Conservation (phyloP, 495 filamentous ascomycete species). For the Aspergillus biplanus region DNA sequence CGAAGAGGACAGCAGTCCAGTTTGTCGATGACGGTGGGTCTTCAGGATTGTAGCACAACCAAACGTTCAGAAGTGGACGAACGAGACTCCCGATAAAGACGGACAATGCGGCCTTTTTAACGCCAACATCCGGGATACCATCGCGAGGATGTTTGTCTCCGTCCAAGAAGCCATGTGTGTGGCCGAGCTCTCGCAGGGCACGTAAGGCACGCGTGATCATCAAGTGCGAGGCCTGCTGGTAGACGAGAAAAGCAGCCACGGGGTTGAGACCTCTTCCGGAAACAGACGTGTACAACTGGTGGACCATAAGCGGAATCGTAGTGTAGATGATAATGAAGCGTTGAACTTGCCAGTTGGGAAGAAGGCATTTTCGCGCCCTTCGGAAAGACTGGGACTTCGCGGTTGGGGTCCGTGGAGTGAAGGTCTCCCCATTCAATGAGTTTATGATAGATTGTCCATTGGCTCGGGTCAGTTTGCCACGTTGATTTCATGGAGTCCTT, state of each 20-base stretch:
- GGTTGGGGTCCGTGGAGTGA: conserved; percentile 34
- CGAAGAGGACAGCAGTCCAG: conserved; percentile 38
- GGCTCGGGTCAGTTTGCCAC: conserved; percentile 36
- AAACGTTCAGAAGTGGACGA: conserved; percentile 20
- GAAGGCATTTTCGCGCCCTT: conserved; percentile 37
- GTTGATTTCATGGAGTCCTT: conserved; percentile 50
- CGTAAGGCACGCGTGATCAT: conserved; percentile 36
- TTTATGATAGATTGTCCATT: conserved; percentile 40
- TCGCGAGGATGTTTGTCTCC: conserved; percentile 28
- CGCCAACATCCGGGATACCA: conserved; percentile 27
- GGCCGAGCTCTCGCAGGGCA: conserved; percentile 27
- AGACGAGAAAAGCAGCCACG: conserved; percentile 36
- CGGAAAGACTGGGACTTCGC: conserved; percentile 37
- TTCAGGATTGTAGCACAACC: conserved; percentile 21
- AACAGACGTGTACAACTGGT: conserved; percentile 34
- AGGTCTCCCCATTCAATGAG: conserved; percentile 36
- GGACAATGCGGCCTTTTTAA: conserved; percentile 19
- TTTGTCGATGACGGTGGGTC: conserved; percentile 17
- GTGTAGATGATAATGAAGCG: conserved; percentile 42
- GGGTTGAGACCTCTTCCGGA: conserved; percentile 33
- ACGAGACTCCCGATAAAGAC: conserved; percentile 23
- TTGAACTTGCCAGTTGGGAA: conserved; percentile 41
- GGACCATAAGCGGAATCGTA: conserved; percentile 35
- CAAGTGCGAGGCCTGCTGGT: conserved; percentile 35
- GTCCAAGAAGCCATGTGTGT: conserved; percentile 29